Conservation (phyloP, 179 eudicot species). For the Beta macrorhiza region DNA sequence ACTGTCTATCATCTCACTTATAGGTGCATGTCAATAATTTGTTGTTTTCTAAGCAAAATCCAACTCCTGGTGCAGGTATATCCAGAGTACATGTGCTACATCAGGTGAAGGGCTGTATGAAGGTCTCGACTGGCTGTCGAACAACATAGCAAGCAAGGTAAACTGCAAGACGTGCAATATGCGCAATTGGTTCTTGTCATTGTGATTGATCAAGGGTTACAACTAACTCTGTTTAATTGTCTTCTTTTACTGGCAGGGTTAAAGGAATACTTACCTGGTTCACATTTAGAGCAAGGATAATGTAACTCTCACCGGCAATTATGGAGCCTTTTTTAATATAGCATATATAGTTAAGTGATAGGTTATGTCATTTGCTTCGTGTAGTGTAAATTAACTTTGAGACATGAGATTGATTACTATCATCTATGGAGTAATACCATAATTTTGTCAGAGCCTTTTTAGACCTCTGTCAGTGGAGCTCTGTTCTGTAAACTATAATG, state of each 20-base stretch:
- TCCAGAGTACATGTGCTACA: conserved; percentile 40
- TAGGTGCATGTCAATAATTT: neutral
- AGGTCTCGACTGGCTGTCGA: conserved; percentile 40
- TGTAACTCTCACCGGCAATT: neutral
- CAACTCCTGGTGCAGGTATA: conserved; percentile 39
- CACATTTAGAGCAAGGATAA: conserved; percentile 16
- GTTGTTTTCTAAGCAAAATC: neutral
- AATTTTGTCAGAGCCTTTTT: neutral
- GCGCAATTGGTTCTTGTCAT: neutral
- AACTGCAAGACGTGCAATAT: neutral
- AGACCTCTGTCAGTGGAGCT: no score
- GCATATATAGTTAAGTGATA: conserved; percentile 12
- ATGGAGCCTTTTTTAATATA: neutral
- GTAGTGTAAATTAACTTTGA: conserved; percentile 13
- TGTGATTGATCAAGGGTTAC: neutral
- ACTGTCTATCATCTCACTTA: neutral
- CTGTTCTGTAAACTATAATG: no score
- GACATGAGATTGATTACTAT: conserved; percentile 15
- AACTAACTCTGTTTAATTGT: neutral
- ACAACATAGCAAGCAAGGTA: conserved; percentile 40
- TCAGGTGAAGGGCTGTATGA: conserved; percentile 39
- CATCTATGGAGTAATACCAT: neutral
- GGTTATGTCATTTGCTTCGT: conserved; percentile 15
- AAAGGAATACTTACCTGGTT: neutral
- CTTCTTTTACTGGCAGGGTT: conserved; percentile 20